phyloP scores from a whole-genome alignment of 129 eudicot species.

The Chrysanthemum makinoi region DNA sequence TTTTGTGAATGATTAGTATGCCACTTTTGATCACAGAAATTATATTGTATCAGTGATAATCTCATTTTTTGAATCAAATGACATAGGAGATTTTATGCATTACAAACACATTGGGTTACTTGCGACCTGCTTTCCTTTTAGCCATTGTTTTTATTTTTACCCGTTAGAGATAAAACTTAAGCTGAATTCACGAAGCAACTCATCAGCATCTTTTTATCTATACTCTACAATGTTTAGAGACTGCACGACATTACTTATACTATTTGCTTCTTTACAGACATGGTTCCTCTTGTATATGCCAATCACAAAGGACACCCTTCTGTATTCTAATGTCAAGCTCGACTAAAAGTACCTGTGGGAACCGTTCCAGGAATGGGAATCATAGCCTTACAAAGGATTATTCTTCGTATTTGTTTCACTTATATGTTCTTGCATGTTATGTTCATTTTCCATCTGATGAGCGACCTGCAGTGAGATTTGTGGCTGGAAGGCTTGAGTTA shows the following conservation, averaged over 20 bases:
- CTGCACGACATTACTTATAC: neutral
- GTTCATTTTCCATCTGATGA: slow-evolving; percentile 6
- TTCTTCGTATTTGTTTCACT: slow-evolving; percentile 18
- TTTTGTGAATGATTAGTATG: too few relatives aligned
- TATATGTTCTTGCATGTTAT: slow-evolving; percentile 21
- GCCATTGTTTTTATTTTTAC: too few relatives aligned
- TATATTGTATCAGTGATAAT: too few relatives aligned
- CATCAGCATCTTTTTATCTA: neutral
- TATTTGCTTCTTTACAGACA: slow-evolving; percentile 41
- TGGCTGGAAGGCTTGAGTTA: slow-evolving; percentile 19
- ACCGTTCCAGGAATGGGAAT: neutral
- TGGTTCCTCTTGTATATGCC: slow-evolving; percentile 82
- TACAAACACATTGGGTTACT: too few relatives aligned
- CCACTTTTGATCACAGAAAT: too few relatives aligned
- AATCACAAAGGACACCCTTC: slow-evolving; percentile 90
- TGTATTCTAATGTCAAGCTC: slow-evolving; percentile 94
- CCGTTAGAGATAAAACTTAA: too few relatives aligned
- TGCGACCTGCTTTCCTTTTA: too few relatives aligned
- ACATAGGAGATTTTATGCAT: too few relatives aligned
- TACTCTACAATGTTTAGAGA: neutral
- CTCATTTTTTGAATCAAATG: too few relatives aligned
- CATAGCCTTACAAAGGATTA: slow-evolving; percentile 6
- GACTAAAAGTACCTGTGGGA: slow-evolving; percentile 37
- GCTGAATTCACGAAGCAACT: too few relatives aligned
- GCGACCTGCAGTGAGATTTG: slow-evolving; percentile 18